Percentiles rank a stretch among this genome's conserved stretches.
phyloP scores from a whole-genome alignment of 352 stramenopile species.

The Pythium brachiatum region DNA sequence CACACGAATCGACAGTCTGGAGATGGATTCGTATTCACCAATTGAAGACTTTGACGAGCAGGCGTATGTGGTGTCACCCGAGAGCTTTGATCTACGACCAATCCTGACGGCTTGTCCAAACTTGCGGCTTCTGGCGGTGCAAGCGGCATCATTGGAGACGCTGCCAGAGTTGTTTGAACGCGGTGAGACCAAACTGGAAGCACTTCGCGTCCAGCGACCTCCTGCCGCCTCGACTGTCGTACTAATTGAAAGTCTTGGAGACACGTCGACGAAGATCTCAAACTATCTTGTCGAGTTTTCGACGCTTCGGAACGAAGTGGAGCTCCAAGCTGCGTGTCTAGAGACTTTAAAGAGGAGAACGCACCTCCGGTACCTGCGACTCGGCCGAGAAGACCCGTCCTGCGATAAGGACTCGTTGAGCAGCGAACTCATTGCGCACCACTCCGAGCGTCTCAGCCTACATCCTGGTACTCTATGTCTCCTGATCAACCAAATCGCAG shows the following conservation, averaged over 20 bases:
- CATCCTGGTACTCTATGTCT: neutral
- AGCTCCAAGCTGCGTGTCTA: neutral
- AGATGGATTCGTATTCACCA: constrained; percentile 1
- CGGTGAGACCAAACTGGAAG: neutral
- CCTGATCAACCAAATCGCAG: neutral
- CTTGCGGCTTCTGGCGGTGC: constrained; percentile 1
- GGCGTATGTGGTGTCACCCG: neutral
- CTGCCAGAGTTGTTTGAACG: constrained; percentile 1
- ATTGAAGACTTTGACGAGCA: constrained; percentile 5
- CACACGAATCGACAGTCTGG: neutral
- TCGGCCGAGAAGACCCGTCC: neutral
- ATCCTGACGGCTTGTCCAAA: constrained; percentile 5
- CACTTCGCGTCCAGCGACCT: neutral
- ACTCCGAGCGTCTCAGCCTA: neutral
- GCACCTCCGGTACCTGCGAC: constrained; percentile 2
- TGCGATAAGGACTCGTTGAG: neutral
- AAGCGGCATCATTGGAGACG: neutral
- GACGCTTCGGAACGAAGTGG: neutral
- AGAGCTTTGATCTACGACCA: neutral
- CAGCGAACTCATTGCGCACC: neutral
- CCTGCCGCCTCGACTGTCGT: neutral
- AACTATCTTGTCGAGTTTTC: constrained; percentile 1
- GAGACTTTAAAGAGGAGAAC: neutral
- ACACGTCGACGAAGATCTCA: neutral
- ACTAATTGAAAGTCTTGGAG: neutral